Conservation (phyloP, 2,329 filamentous ascomycete genomes). For the Colletotrichum camelliae region DNA sequence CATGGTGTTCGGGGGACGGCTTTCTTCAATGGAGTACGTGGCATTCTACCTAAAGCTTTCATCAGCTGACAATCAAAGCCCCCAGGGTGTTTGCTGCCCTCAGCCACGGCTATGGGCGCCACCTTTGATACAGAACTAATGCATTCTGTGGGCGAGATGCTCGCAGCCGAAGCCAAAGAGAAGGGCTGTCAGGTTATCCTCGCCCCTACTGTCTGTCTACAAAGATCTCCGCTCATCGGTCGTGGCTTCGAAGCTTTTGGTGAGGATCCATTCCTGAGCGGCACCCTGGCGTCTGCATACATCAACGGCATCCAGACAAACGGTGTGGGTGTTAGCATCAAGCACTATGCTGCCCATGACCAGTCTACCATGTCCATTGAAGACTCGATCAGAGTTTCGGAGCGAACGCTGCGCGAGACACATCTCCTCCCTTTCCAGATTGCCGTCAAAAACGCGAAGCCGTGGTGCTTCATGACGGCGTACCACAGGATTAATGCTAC, state of each 20-base stretch:
- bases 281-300: background rate
- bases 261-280: constrained; percentile 1
- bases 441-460: constrained; percentile 53
- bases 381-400: constrained; percentile 5
- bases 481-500: constrained; percentile 46
- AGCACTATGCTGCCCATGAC: constrained; percentile 51
- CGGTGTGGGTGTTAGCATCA: constrained; percentile 46
- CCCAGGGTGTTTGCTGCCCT: background rate
- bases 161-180: background rate
- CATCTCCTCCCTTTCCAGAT: constrained; percentile 64
- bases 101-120: background rate
- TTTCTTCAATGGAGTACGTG: background rate
- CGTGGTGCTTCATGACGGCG: constrained; percentile 61
- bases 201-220: constrained; percentile 9
- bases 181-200: background rate
- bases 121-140: background rate
- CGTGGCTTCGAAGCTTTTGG: background rate
- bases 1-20: background rate
- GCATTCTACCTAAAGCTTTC: background rate
- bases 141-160: background rate
- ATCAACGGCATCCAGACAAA: constrained; percentile 44
- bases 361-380: constrained; percentile 19
- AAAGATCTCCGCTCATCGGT: constrained; percentile 4
- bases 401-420: constrained; percentile 52
- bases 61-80: background rate